Base-by-base conservation (phyloP, 2,329 filamentous ascomycete genomes). In the Ascochyta rabiei region DNA sequence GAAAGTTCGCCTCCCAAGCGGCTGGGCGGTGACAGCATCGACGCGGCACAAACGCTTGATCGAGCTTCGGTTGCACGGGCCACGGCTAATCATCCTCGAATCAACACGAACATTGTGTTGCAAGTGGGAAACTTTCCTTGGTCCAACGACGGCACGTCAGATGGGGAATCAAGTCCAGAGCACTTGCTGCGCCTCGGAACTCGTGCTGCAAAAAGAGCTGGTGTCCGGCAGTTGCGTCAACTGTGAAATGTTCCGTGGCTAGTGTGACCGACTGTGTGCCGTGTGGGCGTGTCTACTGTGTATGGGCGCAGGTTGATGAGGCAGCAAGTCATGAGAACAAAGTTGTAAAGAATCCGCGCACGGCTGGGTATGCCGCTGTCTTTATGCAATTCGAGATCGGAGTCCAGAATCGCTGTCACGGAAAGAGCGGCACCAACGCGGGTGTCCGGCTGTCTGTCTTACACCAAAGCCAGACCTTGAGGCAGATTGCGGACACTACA, bases 11-110 rank as follows among this genome's bases (percentile, higher is more conserved):
- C n/a, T 34, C 34, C 45, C 30, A 41, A 51, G 48, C 33, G 45
- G 42, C 60, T 60, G 57, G 60, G 57, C 58, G 21, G 51, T 57
- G 55, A 57, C 50, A 50, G 16, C 46, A 54, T 48, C 34, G 45
- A 43, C 58, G 33, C 52, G 52, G 50, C 56, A 35, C 13, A 35
- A 66, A 64, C 44, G 61, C 64, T 67, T 66, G 55, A 61, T 51
- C 59, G 42, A 52, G 38, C 39, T 16, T 42, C 47, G 16, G 26
- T 41, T 21, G 19, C 24, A 34, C 28, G 2, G 39, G 45, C 40
- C 34, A 45, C 21, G 41, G 16, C 35, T 38, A 48, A 46, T 38
- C 41, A 46, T 55, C 46, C 46, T 49, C 24, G 52, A 50, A 55
- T 50, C 41, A 55, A 46, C 35, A 24, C n/a, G 7, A n/a, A 3